A percentile compares a stretch with the other conserved stretches of the same genome.
Evolutionary conservation across 2,329 filamentous ascomycete genomes (phyloP).

Genomic region (Fusarium algeriense): DNA sequence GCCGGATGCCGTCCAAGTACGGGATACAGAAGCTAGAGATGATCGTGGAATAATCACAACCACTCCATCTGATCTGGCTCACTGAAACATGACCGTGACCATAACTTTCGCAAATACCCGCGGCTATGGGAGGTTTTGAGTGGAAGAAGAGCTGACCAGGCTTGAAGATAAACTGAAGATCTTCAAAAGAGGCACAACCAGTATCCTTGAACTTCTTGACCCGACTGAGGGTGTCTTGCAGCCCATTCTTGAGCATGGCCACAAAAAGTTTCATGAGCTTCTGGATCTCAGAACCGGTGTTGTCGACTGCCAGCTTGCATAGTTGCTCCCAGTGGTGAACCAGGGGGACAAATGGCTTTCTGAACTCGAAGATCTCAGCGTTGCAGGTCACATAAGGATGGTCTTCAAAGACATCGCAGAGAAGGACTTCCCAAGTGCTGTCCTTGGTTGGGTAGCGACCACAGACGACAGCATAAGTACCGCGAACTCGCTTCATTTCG

Average conservation of each 20-base stretch:
- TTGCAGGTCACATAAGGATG: background rate
- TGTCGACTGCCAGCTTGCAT: accelerated
- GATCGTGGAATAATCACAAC: background rate
- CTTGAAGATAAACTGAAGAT: background rate
- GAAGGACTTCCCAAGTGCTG: background rate
- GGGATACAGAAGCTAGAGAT: background rate
- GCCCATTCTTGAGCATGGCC: background rate
- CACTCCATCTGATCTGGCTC: background rate
- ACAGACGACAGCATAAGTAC: background rate
- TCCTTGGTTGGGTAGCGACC: background rate
- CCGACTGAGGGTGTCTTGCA: background rate
- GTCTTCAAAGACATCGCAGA: background rate
- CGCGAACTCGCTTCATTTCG: background rate
- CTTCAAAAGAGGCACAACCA: background rate
- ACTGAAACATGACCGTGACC: background rate
- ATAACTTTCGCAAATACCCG: background rate
- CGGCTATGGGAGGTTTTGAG: background rate
- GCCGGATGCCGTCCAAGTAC: background rate
- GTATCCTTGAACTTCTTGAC: background rate
- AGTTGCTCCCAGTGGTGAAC: constrained; percentile 5
- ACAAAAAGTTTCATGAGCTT: background rate
- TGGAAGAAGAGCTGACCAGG: constrained; percentile 6
- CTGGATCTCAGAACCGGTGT: background rate
- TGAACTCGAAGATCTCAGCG: background rate
- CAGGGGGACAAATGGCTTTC: background rate